These are phyloP conservation scores for Boletus speciosus DNA, from an alignment of 768 basidiomycete genomes.

Conservation along the genomic window DNA sequence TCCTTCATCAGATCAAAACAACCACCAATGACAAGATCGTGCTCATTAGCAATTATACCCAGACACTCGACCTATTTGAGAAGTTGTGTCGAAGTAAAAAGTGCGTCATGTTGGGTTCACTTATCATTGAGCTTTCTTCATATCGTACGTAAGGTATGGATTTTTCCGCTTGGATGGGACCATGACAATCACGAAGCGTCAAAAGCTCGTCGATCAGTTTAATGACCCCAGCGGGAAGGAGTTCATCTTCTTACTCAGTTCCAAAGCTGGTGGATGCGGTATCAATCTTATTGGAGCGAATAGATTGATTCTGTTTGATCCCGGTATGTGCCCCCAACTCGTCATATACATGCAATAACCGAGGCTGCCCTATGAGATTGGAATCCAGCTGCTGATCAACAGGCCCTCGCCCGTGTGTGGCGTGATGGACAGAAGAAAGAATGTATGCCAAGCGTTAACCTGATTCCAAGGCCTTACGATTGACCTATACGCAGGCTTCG, in stretches of 20 bases:
- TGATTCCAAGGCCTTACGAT: neutral
- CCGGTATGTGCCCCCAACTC: conserved; percentile 48
- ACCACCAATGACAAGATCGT: conserved; percentile 94
- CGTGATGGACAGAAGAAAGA: conserved; percentile 99
- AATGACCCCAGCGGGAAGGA: conserved; percentile 92
- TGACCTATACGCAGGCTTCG: conserved; percentile 63
- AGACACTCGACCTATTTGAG: conserved; percentile 91
- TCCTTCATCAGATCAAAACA: conserved; percentile 76
- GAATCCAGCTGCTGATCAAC: conserved; percentile 98
- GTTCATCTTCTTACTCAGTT: conserved; percentile 91
- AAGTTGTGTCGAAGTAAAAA: conserved; percentile 82
- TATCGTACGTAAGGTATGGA: conserved; percentile 59
- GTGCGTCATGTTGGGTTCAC: conserved; percentile 37
- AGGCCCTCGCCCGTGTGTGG: conserved; percentile 98
- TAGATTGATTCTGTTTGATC: conserved; percentile 92
- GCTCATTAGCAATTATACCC: conserved; percentile 94
- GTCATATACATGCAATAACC: neutral
- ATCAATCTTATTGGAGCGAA: conserved; percentile 98
- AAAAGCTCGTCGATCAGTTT: conserved; percentile 95
- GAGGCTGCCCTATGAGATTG: conserved; percentile 57
- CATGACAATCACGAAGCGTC: conserved; percentile 87
- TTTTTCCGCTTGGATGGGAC: conserved; percentile 93
- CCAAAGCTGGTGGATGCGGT: conserved; percentile 94
- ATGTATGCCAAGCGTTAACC: conserved; percentile 53
- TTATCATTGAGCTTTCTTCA: neutral